Base-by-base conservation (phyloP, 345 rosid genomes). In the Eucalyptus grandis region DNA sequence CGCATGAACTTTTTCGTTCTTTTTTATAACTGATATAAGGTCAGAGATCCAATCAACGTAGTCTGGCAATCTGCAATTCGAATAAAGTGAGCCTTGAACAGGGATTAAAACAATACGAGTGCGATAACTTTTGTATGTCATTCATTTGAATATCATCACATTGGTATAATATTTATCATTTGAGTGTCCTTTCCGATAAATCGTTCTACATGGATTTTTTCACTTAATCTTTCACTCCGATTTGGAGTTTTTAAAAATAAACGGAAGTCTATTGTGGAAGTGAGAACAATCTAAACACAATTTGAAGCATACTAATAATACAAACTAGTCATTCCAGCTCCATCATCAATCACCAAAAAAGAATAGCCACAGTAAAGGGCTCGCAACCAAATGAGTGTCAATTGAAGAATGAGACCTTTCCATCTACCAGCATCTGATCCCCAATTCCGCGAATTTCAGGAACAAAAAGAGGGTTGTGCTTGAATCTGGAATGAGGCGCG, bases 401-500 rank as follows among this genome's bases (percentile, higher is more conserved):
- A 69, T 69, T 16, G 43, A 69, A 69, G 81, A 17, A 34, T 43
- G 19, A 31, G 44, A 34, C 17, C 13, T 34, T 34, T 11, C 81
- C 81, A 34, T 34, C 43, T 12, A 69, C 24, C 34, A 69, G 24
- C 44, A 69, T 69, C 81, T 34, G 2, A 37, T 69, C 37, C 81
- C 81, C 81, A 87, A 87, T 65, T 46, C 21, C 49, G 60, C 46
- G 34, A 77, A 87, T 60, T 65, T 87, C 34, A 21, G 21, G 86
- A 46, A 49, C 86, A 87, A 26, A n/a, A 81, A 85, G 24, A 83
- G 98, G 96, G 87, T 96, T 95, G 40, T 88, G 90, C 93, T 90
- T 95, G 93, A 92, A 62, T 92, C 94, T 93, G 89, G 96, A 93
- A 44, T 93, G 92, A 91, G 97, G 95, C 56, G 96, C 4, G 98